phyloP scores from a whole-genome alignment of 2,329 filamentous ascomycete genomes.

The Stenocarpella maydis region DNA sequence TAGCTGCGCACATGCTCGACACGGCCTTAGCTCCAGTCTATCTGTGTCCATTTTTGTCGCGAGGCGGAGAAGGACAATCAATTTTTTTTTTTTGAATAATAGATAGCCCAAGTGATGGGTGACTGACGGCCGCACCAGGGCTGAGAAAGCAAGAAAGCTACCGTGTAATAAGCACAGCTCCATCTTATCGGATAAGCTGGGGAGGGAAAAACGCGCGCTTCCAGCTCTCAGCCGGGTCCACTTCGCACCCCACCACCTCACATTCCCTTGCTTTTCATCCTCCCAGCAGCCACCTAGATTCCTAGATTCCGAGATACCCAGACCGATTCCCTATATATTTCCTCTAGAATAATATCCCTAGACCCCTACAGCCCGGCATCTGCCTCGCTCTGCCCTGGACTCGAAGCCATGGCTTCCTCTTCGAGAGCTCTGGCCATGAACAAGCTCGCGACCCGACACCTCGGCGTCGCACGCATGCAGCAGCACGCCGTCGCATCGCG shows the following conservation, averaged over 20 bases:
- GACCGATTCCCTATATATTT: conserved; percentile 4
- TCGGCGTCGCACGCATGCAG: conserved; percentile 39
- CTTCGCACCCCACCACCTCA: conserved; percentile 5
- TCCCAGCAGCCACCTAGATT: background rate
- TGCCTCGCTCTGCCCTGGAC: conserved; percentile 30
- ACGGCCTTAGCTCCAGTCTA: background rate
- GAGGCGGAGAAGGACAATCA: no score
- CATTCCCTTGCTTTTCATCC: conserved; percentile 28
- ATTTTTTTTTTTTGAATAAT: background rate
- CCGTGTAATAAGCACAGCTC: background rate
- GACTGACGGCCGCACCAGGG: conserved; percentile 4
- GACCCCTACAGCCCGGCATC: background rate
- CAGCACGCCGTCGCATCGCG: conserved; percentile 39
- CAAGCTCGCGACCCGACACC: conserved; percentile 43
- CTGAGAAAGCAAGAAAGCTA: background rate
- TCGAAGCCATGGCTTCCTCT: conserved; percentile 45
- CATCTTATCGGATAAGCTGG: conserved; percentile 29
- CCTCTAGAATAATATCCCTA: conserved; percentile 1
- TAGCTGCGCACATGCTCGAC: conserved; percentile 17
- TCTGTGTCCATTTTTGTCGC: background rate
- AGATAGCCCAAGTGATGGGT: conserved; percentile 1
- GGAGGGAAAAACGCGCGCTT: conserved; percentile 33
- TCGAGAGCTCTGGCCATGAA: conserved; percentile 43
- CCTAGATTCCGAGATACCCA: background rate
- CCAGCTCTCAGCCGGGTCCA: conserved; percentile 10